Evolutionary conservation across 148 eudicot genomes (phyloP).

Genomic region (Chenopodium berlandieri): DNA sequence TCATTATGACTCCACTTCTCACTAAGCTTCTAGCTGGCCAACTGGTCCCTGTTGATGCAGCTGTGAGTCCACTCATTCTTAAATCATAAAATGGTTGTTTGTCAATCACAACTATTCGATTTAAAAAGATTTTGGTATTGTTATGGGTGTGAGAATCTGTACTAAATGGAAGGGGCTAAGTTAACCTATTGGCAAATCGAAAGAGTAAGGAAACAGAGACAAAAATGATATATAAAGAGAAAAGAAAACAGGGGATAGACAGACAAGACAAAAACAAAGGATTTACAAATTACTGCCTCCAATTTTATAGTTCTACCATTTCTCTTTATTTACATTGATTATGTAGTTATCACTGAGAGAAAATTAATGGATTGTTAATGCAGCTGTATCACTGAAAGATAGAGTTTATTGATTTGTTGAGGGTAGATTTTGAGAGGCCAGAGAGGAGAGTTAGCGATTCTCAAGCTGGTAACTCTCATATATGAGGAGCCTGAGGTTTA

Average conservation of each 20-base stretch:
- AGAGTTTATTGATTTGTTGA: neutral
- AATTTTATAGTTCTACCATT: no score
- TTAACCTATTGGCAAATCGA: neutral
- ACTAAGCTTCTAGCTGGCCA: constrained; percentile 98
- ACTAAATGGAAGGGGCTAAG: neutral
- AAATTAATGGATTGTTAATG: no score
- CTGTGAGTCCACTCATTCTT: constrained; percentile 51
- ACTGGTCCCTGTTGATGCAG: constrained; percentile 99
- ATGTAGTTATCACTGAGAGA: no score
- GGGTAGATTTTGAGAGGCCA: neutral
- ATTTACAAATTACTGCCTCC: neutral
- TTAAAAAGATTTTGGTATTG: neutral
- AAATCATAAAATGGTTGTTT: neutral
- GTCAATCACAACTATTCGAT: neutral
- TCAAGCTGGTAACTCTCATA: neutral
- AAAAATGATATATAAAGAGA: neutral
- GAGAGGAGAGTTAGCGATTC: neutral
- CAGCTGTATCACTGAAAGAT: no score
- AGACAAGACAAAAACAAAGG: neutral
- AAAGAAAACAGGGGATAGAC: neutral
- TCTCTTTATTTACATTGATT: no score
- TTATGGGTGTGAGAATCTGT: neutral
- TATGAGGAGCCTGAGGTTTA: neutral
- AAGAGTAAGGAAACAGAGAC: no score
- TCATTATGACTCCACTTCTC: constrained; percentile 94